phyloP scores from a whole-genome alignment of 2,329 filamentous ascomycete species.

The Ascochyta fabae region DNA sequence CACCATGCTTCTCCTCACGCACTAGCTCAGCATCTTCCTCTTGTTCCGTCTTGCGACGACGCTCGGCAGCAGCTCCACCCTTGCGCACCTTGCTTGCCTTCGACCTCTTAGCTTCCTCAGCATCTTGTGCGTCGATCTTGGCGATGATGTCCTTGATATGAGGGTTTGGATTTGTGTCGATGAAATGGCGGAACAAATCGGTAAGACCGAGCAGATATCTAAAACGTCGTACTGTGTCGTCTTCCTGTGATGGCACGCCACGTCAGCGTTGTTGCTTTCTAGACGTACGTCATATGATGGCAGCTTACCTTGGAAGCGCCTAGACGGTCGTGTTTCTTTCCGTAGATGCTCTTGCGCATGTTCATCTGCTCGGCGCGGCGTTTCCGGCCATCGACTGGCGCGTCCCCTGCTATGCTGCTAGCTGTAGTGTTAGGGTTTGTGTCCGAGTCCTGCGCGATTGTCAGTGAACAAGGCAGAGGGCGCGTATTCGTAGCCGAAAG shows the following conservation, averaged over 20 bases:
- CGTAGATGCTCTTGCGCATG: slow-evolving; percentile 88
- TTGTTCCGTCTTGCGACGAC: slow-evolving; percentile 88
- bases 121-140: slow-evolving; percentile 93
- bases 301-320: slow-evolving; percentile 84
- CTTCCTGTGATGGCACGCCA: slow-evolving; percentile 67
- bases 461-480: slow-evolving; percentile 22
- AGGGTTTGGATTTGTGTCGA: slow-evolving; percentile 95
- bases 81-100: slow-evolving; percentile 80
- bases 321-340: slow-evolving; percentile 90
- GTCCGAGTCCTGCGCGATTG: slow-evolving; percentile 63
- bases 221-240: slow-evolving; percentile 93
- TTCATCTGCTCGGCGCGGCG: slow-evolving; percentile 86
- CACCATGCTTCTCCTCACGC: slow-evolving; percentile 86
- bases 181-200: slow-evolving; percentile 97
- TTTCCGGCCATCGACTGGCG: slow-evolving; percentile 76
- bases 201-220: slow-evolving; percentile 93
- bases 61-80: slow-evolving; percentile 79
- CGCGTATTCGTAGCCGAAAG: not conserved
- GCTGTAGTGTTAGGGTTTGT: slow-evolving; percentile 72
- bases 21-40: slow-evolving; percentile 93
- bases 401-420: slow-evolving; percentile 85
- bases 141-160: slow-evolving; percentile 92
- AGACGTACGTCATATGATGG: slow-evolving; percentile 1
- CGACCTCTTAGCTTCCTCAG: slow-evolving; percentile 68
- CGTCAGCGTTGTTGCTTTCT: slow-evolving; percentile 14